Percentiles rank a stretch among this genome's conserved stretches.
Evolutionary conservation across 106 monocot genomes (phyloP).

Genomic region (Agapanthus africanus): DNA sequence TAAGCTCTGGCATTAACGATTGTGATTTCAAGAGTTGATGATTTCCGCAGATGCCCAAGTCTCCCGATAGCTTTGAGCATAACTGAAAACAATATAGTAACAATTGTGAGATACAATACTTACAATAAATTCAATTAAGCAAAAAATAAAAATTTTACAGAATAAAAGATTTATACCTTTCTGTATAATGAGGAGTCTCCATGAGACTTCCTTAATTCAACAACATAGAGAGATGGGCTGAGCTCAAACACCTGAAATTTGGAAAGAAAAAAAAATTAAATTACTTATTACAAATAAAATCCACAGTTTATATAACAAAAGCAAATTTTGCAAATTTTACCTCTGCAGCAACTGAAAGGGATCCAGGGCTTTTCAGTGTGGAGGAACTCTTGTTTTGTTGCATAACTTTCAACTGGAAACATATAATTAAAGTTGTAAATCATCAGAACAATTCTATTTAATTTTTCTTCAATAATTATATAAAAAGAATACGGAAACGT

Average conservation of each 20-base stretch:
- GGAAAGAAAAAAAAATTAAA: not conserved
- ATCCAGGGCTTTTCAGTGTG: conserved; percentile 27
- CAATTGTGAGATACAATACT: not conserved
- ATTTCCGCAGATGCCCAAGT: conserved; percentile 40
- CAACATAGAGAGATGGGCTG: conserved; percentile 69
- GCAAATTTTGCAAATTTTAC: not conserved
- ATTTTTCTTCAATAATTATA: not conserved
- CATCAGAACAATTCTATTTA: not conserved
- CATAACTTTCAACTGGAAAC: conserved; percentile 66
- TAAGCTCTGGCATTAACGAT: conserved; percentile 21
- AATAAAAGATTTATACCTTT: conserved; percentile 28
- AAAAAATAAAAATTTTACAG: not conserved
- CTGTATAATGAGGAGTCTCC: conserved; percentile 69
- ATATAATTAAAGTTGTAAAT: not conserved
- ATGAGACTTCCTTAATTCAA: conserved; percentile 61
- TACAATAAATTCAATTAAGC: too few relatives aligned
- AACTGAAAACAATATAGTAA: conserved; percentile 33
- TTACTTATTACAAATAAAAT: not conserved
- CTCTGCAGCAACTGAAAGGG: conserved; percentile 66
- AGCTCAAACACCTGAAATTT: conserved; percentile 66
- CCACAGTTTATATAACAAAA: not conserved
- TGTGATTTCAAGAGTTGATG: conserved; percentile 29
- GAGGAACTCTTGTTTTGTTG: conserved; percentile 31
- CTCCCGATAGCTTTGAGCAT: conserved; percentile 48
- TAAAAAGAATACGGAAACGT: too few relatives aligned